phyloP scores from a whole-genome alignment of 208 protist species.

The Crithidia fasciculata region DNA sequence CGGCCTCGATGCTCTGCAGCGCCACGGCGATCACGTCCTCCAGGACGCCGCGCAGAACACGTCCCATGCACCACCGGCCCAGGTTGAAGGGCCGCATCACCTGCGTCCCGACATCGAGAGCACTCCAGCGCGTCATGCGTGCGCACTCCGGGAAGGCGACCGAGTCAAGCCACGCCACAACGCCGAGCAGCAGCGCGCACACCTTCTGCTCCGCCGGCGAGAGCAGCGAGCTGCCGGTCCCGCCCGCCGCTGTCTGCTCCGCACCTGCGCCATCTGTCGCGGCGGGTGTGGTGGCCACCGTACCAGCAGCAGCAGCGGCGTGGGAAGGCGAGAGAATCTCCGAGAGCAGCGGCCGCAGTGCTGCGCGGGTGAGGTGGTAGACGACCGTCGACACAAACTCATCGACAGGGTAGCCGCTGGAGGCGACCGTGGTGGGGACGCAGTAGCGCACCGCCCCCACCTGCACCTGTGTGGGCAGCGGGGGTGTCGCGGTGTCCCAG shows the following conservation, averaged over 20 bases:
- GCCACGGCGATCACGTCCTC: constrained; percentile 6
- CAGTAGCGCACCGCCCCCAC: constrained; percentile 14
- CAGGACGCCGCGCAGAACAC: constrained; percentile 25
- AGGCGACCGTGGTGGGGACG: not conserved
- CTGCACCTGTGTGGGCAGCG: not conserved
- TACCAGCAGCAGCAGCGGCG: not conserved
- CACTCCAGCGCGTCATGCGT: constrained; percentile 24
- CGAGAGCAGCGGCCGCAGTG: constrained; percentile 22
- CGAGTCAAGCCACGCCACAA: constrained; percentile 10
- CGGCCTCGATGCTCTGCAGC: constrained; percentile 11
- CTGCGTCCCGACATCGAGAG: constrained; percentile 34
- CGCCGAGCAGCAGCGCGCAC: constrained; percentile 18
- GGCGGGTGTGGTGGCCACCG: not conserved
- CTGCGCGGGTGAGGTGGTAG: constrained; percentile 11
- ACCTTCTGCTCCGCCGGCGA: constrained; percentile 13
- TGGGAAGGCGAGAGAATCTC: not conserved
- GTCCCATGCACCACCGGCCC: constrained; percentile 19
- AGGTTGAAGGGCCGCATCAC: constrained; percentile 19
- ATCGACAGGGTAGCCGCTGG: not conserved
- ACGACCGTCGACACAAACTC: constrained; percentile 11
- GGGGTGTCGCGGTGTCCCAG: constrained; percentile 23
- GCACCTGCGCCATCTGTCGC: not conserved
- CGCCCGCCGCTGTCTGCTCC: not conserved
- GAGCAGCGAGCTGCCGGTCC: not conserved
- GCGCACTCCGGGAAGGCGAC: constrained; percentile 14